Base-by-base conservation (phyloP, 495 filamentous ascomycete genomes). In the Aspergillus cavernicola region DNA sequence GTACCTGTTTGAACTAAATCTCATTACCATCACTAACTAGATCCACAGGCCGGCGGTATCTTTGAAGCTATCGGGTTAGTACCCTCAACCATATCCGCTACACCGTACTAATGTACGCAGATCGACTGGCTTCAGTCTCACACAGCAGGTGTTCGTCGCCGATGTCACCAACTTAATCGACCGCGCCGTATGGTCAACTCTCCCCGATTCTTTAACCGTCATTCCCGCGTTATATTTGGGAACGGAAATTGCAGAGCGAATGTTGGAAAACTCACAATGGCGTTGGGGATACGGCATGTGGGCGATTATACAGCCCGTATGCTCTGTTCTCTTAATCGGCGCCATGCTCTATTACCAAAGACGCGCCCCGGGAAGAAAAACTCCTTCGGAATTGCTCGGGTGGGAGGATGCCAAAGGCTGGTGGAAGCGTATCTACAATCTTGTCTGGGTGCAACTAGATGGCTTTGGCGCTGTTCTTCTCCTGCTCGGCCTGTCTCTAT, bases 211-310 rank as follows among this genome's bases (percentile, higher is more conserved):
- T 5, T 42, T 62, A 2, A 65, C 57, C 6, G 59, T 57, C 2
- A 50, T 65, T 7, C 62, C 59, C 0, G 59, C 62, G 0, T 44
- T 65, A 4, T 65, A 60, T 24, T 43, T 65, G 5, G 62, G 62
- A 3, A 62, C 62, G 4, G 57, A 58, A 11, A 55, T 65, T 4
- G 59, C 44, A 6, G 50, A 62, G 39, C 52, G 50, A 10, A 57
- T 65, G 33, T 49, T 65, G 6, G 50, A 58, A 16, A 36, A 60
- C 39, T 52, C 54, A 0, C 54, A 52, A 7, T 65, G 59, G 59
- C 62, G 62, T n/a, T 65, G 59, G 59, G 62, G 59, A 3, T 65
- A 57, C 59, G 62, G 62, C 8, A 65, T 62, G 59, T 65, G 62
- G 59, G 62, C 62, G 0, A 65, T 62, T 19, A 53, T 65, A 18